These are phyloP conservation scores for Vigna mungo DNA, from an alignment of 306 rosid genomes.

Conservation along the genomic window DNA sequence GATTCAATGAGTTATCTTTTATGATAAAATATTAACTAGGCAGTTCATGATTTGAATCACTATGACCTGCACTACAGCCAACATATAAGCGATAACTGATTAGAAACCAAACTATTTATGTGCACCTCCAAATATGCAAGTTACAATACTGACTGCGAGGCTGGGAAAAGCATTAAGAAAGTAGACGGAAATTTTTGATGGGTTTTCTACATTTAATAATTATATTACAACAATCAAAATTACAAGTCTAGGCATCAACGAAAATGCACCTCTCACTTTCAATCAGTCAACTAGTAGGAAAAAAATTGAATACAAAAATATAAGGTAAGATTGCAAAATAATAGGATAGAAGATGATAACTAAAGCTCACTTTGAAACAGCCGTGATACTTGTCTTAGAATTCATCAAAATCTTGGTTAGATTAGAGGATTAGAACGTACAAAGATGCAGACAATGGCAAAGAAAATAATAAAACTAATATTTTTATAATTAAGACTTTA, in stretches of 20 bases:
- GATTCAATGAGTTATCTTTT: neutral
- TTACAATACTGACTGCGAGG: neutral
- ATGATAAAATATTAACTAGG: neutral
- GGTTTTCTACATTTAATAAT: neutral
- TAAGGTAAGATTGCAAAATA: constrained; percentile 25
- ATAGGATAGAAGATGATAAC: constrained; percentile 2
- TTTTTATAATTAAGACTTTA: neutral
- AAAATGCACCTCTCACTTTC: constrained; percentile 9
- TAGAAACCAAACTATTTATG: neutral
- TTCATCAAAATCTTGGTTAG: constrained; percentile 3
- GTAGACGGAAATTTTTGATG: neutral
- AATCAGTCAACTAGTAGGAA: neutral
- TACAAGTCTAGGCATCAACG: constrained; percentile 9
- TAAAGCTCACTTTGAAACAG: constrained; percentile 2
- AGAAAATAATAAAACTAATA: neutral
- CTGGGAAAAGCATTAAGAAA: neutral
- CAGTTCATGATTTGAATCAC: neutral
- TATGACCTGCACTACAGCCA: neutral
- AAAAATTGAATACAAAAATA: neutral
- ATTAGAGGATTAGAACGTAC: neutral
- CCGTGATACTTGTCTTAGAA: neutral
- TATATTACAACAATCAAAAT: constrained; percentile 1
- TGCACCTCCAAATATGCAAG: neutral
- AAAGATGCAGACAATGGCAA: constrained; percentile 2
- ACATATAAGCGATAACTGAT: neutral